phyloP scores from a whole-genome alignment of 1,284 basidiomycete genomes.

The Apiotrichum montevideense region DNA sequence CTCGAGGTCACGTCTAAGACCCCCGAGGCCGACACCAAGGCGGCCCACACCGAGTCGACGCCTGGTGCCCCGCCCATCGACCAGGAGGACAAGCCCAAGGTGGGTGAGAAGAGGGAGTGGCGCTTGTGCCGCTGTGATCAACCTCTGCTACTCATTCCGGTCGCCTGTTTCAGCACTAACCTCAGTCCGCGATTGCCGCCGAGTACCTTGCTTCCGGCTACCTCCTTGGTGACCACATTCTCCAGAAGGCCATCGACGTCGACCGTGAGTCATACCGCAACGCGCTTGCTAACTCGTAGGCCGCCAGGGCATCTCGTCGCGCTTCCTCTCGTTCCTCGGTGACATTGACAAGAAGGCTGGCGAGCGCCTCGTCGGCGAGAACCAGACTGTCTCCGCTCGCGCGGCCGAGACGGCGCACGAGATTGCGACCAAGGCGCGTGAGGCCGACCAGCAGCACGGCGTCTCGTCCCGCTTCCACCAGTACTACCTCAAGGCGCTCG shows the following conservation, averaged over 20 bases:
- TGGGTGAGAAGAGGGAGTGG: conserved; percentile 15
- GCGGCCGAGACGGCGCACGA: conserved; percentile 54
- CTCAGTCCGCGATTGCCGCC: conserved; percentile 60
- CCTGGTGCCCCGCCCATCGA: conserved; percentile 30
- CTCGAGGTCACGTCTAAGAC: conserved; percentile 46
- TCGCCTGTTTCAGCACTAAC: conserved; percentile 8
- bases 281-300: conserved; percentile 45
- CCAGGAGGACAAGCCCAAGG: conserved; percentile 50
- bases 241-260: conserved; percentile 78
- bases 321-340: conserved; percentile 72
- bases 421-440: conserved; percentile 60
- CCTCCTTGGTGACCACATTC: conserved; percentile 65
- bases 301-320: conserved; percentile 77
- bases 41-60: conserved; percentile 24
- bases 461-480: conserved; percentile 62
- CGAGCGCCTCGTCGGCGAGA: conserved; percentile 50
- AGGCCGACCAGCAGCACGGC: conserved; percentile 74
- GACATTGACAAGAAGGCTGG: conserved; percentile 65
- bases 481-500: conserved; percentile 70
- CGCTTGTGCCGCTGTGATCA: not conserved
- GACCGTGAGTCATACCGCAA: conserved; percentile 56
- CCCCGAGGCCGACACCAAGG: conserved; percentile 29
- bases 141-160: not conserved
- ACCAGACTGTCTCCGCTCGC: conserved; percentile 62
- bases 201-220: conserved; percentile 83